Conservation (phyloP, 345 rosid genomes). For the Populus simonii region DNA sequence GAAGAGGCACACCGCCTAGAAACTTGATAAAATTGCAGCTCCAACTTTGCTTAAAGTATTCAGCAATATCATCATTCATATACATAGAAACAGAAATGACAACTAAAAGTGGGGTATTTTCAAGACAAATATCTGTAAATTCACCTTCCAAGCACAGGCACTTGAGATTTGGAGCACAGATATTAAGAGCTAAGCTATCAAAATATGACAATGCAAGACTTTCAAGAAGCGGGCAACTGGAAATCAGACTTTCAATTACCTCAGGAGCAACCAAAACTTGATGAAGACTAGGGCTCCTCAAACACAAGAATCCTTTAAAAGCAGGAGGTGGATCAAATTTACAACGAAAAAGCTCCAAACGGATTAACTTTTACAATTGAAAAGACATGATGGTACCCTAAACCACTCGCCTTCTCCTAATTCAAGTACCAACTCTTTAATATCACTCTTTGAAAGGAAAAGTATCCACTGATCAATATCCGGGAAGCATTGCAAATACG, state of each 20-base stretch:
- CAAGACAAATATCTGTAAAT: conserved; percentile 71
- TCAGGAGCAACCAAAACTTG: conserved; percentile 74
- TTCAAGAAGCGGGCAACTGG: conserved; percentile 79
- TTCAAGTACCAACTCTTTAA: conserved; percentile 70
- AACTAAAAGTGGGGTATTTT: conserved; percentile 65
- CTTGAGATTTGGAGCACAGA: conserved; percentile 76
- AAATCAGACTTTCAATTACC: conserved; percentile 70
- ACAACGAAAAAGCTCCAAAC: conserved; percentile 69
- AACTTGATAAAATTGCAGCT: conserved; percentile 72
- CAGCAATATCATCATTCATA: conserved; percentile 73
- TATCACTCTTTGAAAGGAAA: conserved; percentile 69
- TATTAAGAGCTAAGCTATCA: conserved; percentile 66
- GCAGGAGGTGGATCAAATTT: conserved; percentile 67
- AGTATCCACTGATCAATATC: conserved; percentile 94
- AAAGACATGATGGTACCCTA: conserved; percentile 75
- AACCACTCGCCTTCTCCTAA: conserved; percentile 87
- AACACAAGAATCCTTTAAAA: conserved; percentile 66
- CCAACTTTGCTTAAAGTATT: conserved; percentile 74
- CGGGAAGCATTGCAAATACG: conserved; percentile 53
- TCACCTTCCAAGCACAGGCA: conserved; percentile 84
- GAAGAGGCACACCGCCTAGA: conserved; percentile 77
- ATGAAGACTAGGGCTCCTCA: conserved; percentile 70
- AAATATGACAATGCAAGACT: conserved; percentile 66
- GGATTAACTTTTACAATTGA: conserved; percentile 55
- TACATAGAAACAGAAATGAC: conserved; percentile 76